Conservation (phyloP, 78 protist genomes). For the Pelomyxa schiedti region DNA sequence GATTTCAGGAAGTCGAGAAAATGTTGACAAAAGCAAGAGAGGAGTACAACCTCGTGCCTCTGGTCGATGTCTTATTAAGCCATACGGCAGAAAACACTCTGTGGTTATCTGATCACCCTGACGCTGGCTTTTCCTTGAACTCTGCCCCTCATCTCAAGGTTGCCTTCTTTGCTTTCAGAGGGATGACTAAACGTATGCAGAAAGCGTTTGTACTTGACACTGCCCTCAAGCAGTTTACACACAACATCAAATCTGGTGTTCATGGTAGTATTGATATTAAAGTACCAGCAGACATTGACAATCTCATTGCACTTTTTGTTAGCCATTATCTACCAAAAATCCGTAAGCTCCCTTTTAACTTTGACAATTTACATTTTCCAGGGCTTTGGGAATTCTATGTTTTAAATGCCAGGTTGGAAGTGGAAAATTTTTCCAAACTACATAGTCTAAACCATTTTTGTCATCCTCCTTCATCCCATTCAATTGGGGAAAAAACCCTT, state of each 20-base stretch:
- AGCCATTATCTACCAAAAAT: not conserved
- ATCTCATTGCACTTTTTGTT: not conserved
- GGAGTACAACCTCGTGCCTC: slow-evolving; percentile 13
- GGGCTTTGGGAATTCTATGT: slow-evolving; percentile 77
- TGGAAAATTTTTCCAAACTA: slow-evolving; percentile 30
- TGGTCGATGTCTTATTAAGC: slow-evolving; percentile 78
- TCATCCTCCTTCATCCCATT: not conserved
- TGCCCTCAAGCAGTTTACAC: slow-evolving; percentile 27
- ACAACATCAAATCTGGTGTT: not conserved
- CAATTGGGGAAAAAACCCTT: not conserved
- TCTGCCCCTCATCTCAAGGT: slow-evolving; percentile 61
- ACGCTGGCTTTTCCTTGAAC: slow-evolving; percentile 66
- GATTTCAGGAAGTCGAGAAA: not conserved
- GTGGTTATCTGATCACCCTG: slow-evolving; percentile 85
- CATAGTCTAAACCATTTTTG: too few species aligned
- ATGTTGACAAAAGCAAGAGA: not conserved
- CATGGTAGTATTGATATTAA: slow-evolving; percentile 10
- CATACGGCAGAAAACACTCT: slow-evolving; percentile 68
- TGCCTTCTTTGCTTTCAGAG: too few species aligned
- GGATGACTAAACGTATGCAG: too few species aligned
- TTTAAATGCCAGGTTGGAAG: slow-evolving; percentile 34
- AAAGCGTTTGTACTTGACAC: slow-evolving; percentile 67
- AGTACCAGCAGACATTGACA: not conserved
- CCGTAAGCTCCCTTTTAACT: not conserved
- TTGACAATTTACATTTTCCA: not conserved